Evolutionary conservation across 169 alveolate species (phyloP).

Genomic region (Plasmodium relictum): DNA sequence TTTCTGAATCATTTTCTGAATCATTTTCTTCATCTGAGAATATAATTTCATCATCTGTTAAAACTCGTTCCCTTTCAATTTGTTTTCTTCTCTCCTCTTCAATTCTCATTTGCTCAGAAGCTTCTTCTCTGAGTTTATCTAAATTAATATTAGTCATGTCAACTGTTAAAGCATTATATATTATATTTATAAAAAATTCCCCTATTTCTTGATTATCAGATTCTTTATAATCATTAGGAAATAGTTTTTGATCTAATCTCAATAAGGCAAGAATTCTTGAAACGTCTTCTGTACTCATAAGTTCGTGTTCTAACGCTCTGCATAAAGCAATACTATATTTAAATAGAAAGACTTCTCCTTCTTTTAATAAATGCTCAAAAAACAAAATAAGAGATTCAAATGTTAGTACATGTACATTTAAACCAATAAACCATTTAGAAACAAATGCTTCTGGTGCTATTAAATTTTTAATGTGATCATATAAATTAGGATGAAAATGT

Average conservation of each 20-base stretch:
- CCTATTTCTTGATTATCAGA: slow-evolving; percentile 76
- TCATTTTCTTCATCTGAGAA: slow-evolving; percentile 77
- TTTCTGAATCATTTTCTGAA: slow-evolving; percentile 17
- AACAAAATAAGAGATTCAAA: slow-evolving; percentile 81
- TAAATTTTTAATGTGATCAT: slow-evolving; percentile 78
- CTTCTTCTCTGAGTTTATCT: slow-evolving; percentile 77
- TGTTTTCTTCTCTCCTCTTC: slow-evolving; percentile 84
- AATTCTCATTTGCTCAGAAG: slow-evolving; percentile 78
- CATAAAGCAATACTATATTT: slow-evolving; percentile 83
- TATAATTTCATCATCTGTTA: slow-evolving; percentile 75
- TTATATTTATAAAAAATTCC: slow-evolving; percentile 80
- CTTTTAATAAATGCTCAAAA: slow-evolving; percentile 78
- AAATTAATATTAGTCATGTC: slow-evolving; percentile 78
- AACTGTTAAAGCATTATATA: slow-evolving; percentile 68
- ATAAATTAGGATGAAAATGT: slow-evolving; percentile 75
- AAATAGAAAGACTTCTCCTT: slow-evolving; percentile 83
- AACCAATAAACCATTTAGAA: slow-evolving; percentile 88
- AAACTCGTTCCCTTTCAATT: slow-evolving; percentile 62
- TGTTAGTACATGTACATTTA: slow-evolving; percentile 83
- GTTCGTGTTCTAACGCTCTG: slow-evolving; percentile 73
- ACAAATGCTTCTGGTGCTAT: slow-evolving; percentile 88
- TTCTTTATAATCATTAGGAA: slow-evolving; percentile 79
- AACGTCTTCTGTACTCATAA: slow-evolving; percentile 81
- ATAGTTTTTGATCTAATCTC: slow-evolving; percentile 80
- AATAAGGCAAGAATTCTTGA: slow-evolving; percentile 79